Evolutionary conservation across 2,329 filamentous ascomycete species (phyloP).

Genomic region (Neoascochyta sp.): DNA sequence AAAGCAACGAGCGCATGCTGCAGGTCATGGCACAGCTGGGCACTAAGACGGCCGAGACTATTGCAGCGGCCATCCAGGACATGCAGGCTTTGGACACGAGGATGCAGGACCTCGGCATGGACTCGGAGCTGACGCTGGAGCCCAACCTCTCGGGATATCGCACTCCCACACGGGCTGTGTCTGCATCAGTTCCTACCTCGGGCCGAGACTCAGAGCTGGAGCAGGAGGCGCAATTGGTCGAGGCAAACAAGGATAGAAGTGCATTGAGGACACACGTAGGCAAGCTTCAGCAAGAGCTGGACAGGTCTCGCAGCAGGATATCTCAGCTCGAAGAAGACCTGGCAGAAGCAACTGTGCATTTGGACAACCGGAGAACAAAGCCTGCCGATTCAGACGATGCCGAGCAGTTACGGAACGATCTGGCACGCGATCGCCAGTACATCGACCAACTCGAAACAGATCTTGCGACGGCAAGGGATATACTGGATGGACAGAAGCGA

Average conservation of each 20-base stretch:
- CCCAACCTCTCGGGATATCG: conserved; percentile 30
- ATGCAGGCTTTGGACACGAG: conserved; percentile 37
- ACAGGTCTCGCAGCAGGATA: conserved; percentile 41
- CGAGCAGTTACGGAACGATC: conserved; percentile 44
- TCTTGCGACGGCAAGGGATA: conserved; percentile 43
- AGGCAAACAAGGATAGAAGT: conserved; percentile 47
- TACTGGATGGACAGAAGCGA: conserved; percentile 46
- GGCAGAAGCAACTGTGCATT: conserved; percentile 45
- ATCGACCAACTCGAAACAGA: conserved; percentile 50
- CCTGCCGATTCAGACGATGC: conserved; percentile 41
- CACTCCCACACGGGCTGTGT: conserved; percentile 31
- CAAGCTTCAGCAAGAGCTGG: conserved; percentile 43
- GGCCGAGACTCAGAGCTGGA: conserved; percentile 47
- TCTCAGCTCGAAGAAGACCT: conserved; percentile 48
- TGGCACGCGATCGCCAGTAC: conserved; percentile 47
- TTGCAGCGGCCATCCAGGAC: conserved; percentile 41
- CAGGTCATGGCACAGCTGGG: conserved; percentile 39
- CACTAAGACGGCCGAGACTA: conserved; percentile 34
- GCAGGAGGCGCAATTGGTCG: conserved; percentile 49
- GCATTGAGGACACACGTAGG: conserved; percentile 42
- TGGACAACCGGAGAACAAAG: conserved; percentile 41
- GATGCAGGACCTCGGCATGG: conserved; percentile 36
- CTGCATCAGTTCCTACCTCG: conserved; percentile 22
- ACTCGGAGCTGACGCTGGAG: conserved; percentile 34
- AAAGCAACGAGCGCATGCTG: conserved; percentile 49